These are phyloP conservation scores for Metschnikowia drakensbergensis DNA, from an alignment of 805 yeast genomes.

Conservation along the genomic window DNA sequence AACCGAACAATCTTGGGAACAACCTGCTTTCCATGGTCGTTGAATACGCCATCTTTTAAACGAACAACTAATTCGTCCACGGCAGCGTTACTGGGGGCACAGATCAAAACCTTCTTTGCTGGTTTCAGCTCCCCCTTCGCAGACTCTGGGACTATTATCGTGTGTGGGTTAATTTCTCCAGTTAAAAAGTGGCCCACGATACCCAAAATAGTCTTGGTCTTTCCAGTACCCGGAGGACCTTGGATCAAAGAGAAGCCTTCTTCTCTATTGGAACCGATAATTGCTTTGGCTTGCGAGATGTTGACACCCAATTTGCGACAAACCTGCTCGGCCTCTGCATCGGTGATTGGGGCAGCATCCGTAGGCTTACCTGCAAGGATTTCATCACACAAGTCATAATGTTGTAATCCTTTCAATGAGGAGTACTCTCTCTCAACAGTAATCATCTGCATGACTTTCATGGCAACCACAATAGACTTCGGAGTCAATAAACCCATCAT, in stretches of 20 bases:
- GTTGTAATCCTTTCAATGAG: slow-evolving; percentile 75
- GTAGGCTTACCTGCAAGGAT: slow-evolving; percentile 68
- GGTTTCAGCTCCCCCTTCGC: slow-evolving; percentile 29
- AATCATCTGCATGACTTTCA: slow-evolving; percentile 79
- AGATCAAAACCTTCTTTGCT: slow-evolving; percentile 63
- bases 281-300: slow-evolving; percentile 87
- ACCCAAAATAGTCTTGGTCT: slow-evolving; percentile 93
- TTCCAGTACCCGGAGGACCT: slow-evolving; percentile 99
- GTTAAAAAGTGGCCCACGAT: slow-evolving; percentile 71
- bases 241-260: slow-evolving; percentile 88
- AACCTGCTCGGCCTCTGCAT: slow-evolving; percentile 39
- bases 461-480: slow-evolving; percentile 57
- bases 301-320: slow-evolving; percentile 59
- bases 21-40: slow-evolving; percentile 49
- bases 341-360: slow-evolving; percentile 31
- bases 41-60: slow-evolving; percentile 64
- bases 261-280: slow-evolving; percentile 61
- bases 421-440: slow-evolving; percentile 92
- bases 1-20: slow-evolving; percentile 74
- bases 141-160: slow-evolving; percentile 21
- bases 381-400: slow-evolving; percentile 68
- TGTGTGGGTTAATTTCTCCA: slow-evolving; percentile 13
- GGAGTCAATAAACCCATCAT: slow-evolving; percentile 58
- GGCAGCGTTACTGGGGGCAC: slow-evolving; percentile 99
- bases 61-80: slow-evolving; percentile 92